Conservation (phyloP, 108 stramenopile species). For the Nitzschia sp. region DNA sequence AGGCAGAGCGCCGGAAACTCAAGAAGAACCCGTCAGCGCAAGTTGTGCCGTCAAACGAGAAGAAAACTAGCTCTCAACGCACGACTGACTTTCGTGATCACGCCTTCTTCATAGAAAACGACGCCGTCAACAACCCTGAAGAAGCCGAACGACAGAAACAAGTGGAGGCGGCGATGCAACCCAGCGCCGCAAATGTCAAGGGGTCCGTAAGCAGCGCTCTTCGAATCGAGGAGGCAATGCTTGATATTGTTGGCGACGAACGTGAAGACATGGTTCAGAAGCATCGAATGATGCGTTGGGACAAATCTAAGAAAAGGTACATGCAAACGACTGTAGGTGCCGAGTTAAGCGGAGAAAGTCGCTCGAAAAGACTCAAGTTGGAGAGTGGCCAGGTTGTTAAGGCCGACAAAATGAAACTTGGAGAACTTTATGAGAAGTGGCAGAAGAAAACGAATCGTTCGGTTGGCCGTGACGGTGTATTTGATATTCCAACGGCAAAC, state of each 20-base stretch:
- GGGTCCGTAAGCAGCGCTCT: slow-evolving; percentile 54
- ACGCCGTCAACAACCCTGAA: slow-evolving; percentile 66
- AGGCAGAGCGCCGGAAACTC: slow-evolving; percentile 86
- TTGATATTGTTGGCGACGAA: slow-evolving; percentile 96
- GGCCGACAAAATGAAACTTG: slow-evolving; percentile 90
- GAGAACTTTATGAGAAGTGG: slow-evolving; percentile 96
- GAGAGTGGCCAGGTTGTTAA: slow-evolving; percentile 87
- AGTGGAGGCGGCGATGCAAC: slow-evolving; percentile 89
- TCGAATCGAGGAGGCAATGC: slow-evolving; percentile 87
- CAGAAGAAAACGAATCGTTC: slow-evolving; percentile 93
- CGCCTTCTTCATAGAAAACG: slow-evolving; percentile 85
- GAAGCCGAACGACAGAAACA: slow-evolving; percentile 68
- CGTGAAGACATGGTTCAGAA: slow-evolving; percentile 86
- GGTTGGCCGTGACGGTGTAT: slow-evolving; percentile 83
- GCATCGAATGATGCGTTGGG: slow-evolving; percentile 96
- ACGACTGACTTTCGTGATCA: slow-evolving; percentile 79
- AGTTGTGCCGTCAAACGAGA: slow-evolving; percentile 20
- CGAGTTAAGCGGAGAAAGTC: slow-evolving; percentile 74
- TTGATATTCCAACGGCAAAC: slow-evolving; percentile 75
- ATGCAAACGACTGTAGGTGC: slow-evolving; percentile 87
- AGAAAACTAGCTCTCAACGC: slow-evolving; percentile 50
- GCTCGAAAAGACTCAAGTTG: slow-evolving; percentile 74
- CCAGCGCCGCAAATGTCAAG: slow-evolving; percentile 61
- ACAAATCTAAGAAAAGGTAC: slow-evolving; percentile 91
- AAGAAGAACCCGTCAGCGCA: slow-evolving; percentile 65